phyloP scores from a whole-genome alignment of 352 stramenopile species.

The Globisporangium okanoganense region DNA sequence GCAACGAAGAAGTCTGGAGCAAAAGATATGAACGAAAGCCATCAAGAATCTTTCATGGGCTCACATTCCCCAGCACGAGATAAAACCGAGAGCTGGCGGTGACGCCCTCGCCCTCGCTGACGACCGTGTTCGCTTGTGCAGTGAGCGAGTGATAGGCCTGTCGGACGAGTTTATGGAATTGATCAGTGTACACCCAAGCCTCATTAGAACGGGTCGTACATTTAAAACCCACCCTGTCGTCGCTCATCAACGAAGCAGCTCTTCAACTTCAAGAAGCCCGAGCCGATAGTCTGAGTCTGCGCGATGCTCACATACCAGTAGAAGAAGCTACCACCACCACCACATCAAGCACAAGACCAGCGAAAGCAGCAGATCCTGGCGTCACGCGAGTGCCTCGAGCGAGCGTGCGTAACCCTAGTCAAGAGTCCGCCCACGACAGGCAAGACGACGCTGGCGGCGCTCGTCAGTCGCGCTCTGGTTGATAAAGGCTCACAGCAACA shows the following conservation, averaged over 20 bases:
- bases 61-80: neutral
- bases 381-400: too few species aligned
- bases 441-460: too few species aligned
- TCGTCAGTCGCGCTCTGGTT: neutral
- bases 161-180: neutral
- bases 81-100: neutral
- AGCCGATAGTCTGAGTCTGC: neutral
- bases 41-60: neutral
- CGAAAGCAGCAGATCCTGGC: neutral
- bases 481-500: neutral
- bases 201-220: neutral
- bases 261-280: neutral
- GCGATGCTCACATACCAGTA: neutral
- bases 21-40: neutral
- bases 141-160: neutral
- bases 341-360: too few species aligned
- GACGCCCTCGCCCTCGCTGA: neutral
- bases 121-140: neutral
- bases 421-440: too few species aligned
- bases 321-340: too few species aligned
- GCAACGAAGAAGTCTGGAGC: too few species aligned
- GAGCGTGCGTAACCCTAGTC: too few species aligned
- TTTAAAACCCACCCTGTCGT: neutral
- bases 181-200: neutral
- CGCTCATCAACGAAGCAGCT: neutral